Evolutionary conservation across 2,329 filamentous ascomycete species (phyloP).

Genomic region (Hyphodiscus sp.): DNA sequence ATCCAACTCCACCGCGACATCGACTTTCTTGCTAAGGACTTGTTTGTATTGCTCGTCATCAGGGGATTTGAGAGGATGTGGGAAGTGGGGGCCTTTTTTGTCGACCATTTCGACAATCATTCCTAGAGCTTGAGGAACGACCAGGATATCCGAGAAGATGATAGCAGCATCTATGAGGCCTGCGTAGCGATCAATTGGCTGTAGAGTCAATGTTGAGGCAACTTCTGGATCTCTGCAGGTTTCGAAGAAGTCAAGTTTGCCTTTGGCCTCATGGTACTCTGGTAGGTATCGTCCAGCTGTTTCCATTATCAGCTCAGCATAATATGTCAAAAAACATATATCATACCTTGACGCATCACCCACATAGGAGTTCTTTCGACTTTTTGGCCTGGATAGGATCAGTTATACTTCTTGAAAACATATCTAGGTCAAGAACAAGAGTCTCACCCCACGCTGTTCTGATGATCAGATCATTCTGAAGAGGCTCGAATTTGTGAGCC

Average conservation of each 20-base stretch:
- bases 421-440: slow-evolving; percentile 1
- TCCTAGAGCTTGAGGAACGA: slow-evolving; percentile 95
- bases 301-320: not conserved
- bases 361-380: slow-evolving; percentile 93
- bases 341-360: slow-evolving; percentile 95
- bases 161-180: slow-evolving; percentile 94
- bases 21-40: slow-evolving; percentile 70
- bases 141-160: slow-evolving; percentile 97
- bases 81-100: slow-evolving; percentile 94
- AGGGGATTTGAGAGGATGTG: slow-evolving; percentile 71
- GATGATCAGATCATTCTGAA: slow-evolving; percentile 89
- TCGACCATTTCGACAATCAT: slow-evolving; percentile 99
- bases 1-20: slow-evolving; percentile 76
- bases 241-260: slow-evolving; percentile 87
- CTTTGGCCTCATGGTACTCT: slow-evolving; percentile 96
- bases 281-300: slow-evolving; percentile 92
- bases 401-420: slow-evolving; percentile 5
- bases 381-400: slow-evolving; percentile 59
- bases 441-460: slow-evolving; percentile 75
- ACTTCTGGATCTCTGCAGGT: slow-evolving; percentile 93
- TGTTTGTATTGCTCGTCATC: slow-evolving; percentile 76
- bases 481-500: slow-evolving; percentile 67
- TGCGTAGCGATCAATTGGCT: slow-evolving; percentile 86
- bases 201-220: slow-evolving; percentile 85
- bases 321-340: not conserved